A percentile compares a stretch with the other conserved stretches of the same genome.
These are phyloP conservation scores for Bretziella fagacearum DNA, from an alignment of 2,329 filamentous ascomycete genomes.

Conservation along the genomic window DNA sequence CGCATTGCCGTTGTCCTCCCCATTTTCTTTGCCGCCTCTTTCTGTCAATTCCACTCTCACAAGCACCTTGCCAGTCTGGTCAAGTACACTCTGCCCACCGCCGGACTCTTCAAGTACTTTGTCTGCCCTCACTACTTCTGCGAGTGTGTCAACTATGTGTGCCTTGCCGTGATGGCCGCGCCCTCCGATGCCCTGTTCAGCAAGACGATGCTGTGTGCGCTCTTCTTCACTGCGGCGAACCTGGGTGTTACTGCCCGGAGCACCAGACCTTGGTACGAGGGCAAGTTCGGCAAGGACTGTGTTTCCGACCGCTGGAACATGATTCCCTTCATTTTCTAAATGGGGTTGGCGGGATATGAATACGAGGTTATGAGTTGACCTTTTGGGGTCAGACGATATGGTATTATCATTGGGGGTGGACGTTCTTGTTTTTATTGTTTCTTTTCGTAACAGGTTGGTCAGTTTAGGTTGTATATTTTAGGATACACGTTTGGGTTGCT, in stretches of 20 bases:
- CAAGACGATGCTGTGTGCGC: conserved; percentile 50
- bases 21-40: conserved; percentile 52
- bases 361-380: too few species aligned
- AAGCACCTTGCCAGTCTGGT: conserved; percentile 49
- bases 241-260: conserved; percentile 64
- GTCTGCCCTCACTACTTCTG: conserved; percentile 84
- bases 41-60: conserved; percentile 60
- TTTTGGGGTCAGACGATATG: neutral
- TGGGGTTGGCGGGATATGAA: too few species aligned
- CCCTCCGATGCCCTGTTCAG: conserved; percentile 51
- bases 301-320: conserved; percentile 54
- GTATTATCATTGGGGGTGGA: too few species aligned
- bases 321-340: conserved; percentile 50
- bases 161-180: conserved; percentile 58
- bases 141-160: conserved; percentile 69
- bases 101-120: conserved; percentile 53
- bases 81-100: conserved; percentile 67
- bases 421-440: neutral
- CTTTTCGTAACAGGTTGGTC: neutral
- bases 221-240: conserved; percentile 61
- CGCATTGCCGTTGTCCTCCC: conserved; percentile 30
- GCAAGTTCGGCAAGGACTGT: conserved; percentile 52
- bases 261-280: conserved; percentile 62
- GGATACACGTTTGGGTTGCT: neutral
- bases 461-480: neutral